phyloP scores from a whole-genome alignment of 139 green algal species.

The Chlorella vulgaris region DNA sequence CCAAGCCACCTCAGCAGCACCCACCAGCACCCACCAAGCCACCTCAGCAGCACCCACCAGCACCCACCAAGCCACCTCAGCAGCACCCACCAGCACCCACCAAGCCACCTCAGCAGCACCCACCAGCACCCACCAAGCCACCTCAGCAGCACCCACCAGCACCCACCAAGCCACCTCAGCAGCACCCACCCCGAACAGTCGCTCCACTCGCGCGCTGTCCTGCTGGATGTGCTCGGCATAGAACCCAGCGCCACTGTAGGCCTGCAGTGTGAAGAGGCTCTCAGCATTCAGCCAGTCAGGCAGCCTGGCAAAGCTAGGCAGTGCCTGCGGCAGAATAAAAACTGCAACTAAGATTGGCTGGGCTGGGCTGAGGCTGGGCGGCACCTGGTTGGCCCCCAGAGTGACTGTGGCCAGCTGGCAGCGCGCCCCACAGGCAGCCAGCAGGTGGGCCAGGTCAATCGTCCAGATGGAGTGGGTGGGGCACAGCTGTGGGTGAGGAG shows the following conservation, averaged over 20 bases:
- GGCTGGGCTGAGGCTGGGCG: background rate
- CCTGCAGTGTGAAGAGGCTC: constrained; percentile 17
- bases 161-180: background rate
- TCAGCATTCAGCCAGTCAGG: too few relatives aligned
- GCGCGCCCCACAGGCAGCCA: constrained; percentile 68
- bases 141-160: background rate
- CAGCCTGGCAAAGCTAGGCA: too few relatives aligned
- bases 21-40: too few relatives aligned
- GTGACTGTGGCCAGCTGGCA: constrained; percentile 79
- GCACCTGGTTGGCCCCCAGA: constrained; percentile 79
- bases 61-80: too few relatives aligned
- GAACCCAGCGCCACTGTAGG: constrained; percentile 78
- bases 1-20: too few relatives aligned
- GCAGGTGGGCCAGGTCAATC: constrained; percentile 89
- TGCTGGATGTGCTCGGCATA: constrained; percentile 81
- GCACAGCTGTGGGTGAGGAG: constrained; percentile 49
- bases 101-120: background rate
- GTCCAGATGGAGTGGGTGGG: constrained; percentile 85
- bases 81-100: too few relatives aligned
- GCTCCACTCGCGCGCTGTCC: constrained; percentile 73
- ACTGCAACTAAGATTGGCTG: background rate
- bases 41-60: too few relatives aligned
- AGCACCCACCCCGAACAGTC: constrained; percentile 69
- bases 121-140: background rate
- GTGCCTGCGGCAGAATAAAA: too few relatives aligned